Evolutionary conservation across 371 early-diverging fungal species (phyloP).

Genomic region (Mucor circinelloides): DNA sequence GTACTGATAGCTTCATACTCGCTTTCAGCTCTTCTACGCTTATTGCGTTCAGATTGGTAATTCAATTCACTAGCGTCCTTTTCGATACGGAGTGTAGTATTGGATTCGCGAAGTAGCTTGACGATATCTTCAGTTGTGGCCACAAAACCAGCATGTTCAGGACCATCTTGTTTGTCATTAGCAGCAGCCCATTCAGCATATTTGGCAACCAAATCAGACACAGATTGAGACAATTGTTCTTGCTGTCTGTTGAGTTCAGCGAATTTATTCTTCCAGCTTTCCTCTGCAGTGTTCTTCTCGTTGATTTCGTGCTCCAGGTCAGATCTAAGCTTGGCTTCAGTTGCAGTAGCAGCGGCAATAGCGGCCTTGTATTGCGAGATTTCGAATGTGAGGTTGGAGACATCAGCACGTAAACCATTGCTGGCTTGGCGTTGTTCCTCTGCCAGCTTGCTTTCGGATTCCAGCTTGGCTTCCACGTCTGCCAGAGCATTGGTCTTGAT

Average conservation of each 20-base stretch:
- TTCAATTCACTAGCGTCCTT: conserved; percentile 10
- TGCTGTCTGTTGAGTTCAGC: conserved; percentile 2
- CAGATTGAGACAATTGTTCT: not conserved
- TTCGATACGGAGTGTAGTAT: conserved; percentile 7
- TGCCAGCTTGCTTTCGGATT: not conserved
- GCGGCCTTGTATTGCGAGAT: conserved; percentile 11
- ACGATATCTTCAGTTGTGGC: not conserved
- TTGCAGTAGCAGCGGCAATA: not conserved
- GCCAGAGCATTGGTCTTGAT: conserved; percentile 31
- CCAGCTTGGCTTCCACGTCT: conserved; percentile 24
- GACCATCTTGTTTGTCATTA: not conserved
- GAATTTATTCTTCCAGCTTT: conserved; percentile 5
- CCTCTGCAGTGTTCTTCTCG: conserved; percentile 1
- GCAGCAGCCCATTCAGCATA: conserved; percentile 10
- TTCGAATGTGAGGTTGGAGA: conserved; percentile 6
- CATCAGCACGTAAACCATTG: conserved; percentile 8
- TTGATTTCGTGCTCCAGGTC: conserved; percentile 4
- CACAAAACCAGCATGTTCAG: conserved; percentile 2
- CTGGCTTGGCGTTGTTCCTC: conserved; percentile 14
- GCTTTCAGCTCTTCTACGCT: conserved; percentile 1
- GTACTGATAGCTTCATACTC: not conserved
- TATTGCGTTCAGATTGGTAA: conserved; percentile 2
- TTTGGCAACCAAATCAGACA: conserved; percentile 2
- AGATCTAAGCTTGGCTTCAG: not conserved
- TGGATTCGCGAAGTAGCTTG: conserved; percentile 4